These are phyloP conservation scores for Cladosporium sp. DNA, from an alignment of 2,329 filamentous ascomycete species.

Conservation along the genomic window DNA sequence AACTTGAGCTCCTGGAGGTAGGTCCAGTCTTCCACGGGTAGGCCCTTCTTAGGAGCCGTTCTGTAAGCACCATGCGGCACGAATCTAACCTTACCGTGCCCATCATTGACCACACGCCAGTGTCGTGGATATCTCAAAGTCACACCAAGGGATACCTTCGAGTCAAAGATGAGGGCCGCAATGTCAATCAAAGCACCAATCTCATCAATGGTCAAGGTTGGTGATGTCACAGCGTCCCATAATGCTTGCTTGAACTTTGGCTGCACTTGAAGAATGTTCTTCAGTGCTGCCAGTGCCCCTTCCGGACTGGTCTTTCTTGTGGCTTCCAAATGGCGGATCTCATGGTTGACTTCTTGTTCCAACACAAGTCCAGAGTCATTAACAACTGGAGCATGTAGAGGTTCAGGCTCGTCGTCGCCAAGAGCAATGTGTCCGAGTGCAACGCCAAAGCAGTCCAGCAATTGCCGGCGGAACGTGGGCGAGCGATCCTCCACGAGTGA, in stretches of 20 bases:
- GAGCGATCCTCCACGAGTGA: conserved; percentile 55
- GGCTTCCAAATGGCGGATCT: conserved; percentile 50
- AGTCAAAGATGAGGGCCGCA: conserved; percentile 53
- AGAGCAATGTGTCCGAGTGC: conserved; percentile 57
- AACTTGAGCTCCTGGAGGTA: conserved; percentile 25
- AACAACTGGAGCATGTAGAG: conserved; percentile 30
- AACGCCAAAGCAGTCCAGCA: conserved; percentile 51
- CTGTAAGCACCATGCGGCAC: conserved; percentile 22
- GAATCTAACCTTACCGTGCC: conserved; percentile 44
- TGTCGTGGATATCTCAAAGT: conserved; percentile 53
- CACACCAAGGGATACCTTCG: conserved; percentile 48
- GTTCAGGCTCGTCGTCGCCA: conserved; percentile 40
- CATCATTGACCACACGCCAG: conserved; percentile 52
- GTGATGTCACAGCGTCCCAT: conserved; percentile 53
- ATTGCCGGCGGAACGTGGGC: conserved; percentile 51
- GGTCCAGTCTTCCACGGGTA: conserved; percentile 28
- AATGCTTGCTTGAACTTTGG: conserved; percentile 49
- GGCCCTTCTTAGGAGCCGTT: conserved; percentile 24
- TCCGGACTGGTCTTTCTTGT: conserved; percentile 53
- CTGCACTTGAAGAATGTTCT: conserved; percentile 48
- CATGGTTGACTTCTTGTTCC: conserved; percentile 51
- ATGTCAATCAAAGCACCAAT: conserved; percentile 55
- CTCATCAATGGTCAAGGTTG: conserved; percentile 48
- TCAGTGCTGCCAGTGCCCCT: conserved; percentile 55
- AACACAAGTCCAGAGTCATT: conserved; percentile 50